phyloP scores from a whole-genome alignment of 176 grass and related monocot species.

The Carex littledalei region DNA sequence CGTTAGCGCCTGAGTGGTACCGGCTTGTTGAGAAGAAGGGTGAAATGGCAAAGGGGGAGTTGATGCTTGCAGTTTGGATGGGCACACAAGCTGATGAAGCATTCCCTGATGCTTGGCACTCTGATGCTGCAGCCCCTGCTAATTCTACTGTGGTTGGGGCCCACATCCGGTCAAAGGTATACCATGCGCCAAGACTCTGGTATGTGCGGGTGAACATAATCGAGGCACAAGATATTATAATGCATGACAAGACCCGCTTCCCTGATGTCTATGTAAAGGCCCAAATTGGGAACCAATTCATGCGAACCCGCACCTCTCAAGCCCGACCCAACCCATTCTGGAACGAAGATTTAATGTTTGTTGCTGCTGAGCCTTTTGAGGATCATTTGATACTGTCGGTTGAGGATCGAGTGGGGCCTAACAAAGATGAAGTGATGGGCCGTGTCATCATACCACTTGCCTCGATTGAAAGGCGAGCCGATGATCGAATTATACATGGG shows the following conservation, averaged over 20 bases:
- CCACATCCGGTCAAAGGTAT: constrained; percentile 90
- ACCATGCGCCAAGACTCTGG: constrained; percentile 95
- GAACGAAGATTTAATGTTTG: constrained; percentile 98
- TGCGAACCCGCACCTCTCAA: constrained; percentile 64
- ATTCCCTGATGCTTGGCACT: constrained; percentile 96
- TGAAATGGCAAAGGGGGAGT: constrained; percentile 69
- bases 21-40: constrained; percentile 69
- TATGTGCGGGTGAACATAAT: constrained; percentile 85
- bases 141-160: constrained; percentile 46
- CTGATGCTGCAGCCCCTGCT: constrained; percentile 48
- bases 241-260: constrained; percentile 70
- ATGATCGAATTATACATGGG: constrained; percentile 77
- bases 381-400: constrained; percentile 89
- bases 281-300: constrained; percentile 65
- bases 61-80: constrained; percentile 99
- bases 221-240: constrained; percentile 89
- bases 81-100: constrained; percentile 96
- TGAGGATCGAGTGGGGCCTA: constrained; percentile 76
- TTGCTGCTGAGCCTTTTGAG: constrained; percentile 90
- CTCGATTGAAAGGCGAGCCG: constrained; percentile 54
- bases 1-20: constrained; percentile 96
- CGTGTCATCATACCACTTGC: constrained; percentile 70
- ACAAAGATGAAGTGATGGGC: constrained; percentile 87
- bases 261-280: constrained; percentile 80
- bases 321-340: constrained; percentile 80